A percentile compares a stretch with the other conserved stretches of the same genome.
Evolutionary conservation across 805 yeast genomes (phyloP).

Genomic region (Ogataea ganodermae): DNA sequence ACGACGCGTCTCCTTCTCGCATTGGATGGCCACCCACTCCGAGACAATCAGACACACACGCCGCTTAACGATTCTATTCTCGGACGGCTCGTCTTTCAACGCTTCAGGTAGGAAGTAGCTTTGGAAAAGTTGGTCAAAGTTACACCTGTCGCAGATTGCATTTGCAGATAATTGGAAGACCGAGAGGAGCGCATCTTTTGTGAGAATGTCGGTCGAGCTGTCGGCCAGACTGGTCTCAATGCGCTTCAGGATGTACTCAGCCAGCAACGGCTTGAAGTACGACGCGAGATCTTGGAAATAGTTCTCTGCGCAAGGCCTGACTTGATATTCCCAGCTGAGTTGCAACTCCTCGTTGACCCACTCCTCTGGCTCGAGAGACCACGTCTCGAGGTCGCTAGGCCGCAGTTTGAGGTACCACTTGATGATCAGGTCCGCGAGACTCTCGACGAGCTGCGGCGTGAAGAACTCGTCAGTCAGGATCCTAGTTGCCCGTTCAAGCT

Average conservation of each 20-base stretch:
- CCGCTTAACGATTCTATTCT: constrained; percentile 67
- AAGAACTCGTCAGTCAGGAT: constrained; percentile 57
- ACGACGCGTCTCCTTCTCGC: constrained; percentile 58
- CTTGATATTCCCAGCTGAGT: constrained; percentile 78
- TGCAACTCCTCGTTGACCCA: constrained; percentile 84
- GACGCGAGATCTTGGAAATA: constrained; percentile 74
- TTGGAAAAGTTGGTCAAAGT: constrained; percentile 64
- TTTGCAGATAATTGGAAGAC: constrained; percentile 79
- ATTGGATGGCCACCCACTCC: constrained; percentile 77
- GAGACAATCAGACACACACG: constrained; percentile 74
- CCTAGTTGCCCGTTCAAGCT: constrained; percentile 57
- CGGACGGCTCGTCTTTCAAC: constrained; percentile 44
- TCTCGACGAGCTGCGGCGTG: constrained; percentile 54
- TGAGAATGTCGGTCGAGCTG: constrained; percentile 47
- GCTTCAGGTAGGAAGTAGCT: constrained; percentile 71
- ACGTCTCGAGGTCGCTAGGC: constrained; percentile 75
- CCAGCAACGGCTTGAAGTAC: constrained; percentile 56
- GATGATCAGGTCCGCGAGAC: constrained; percentile 66
- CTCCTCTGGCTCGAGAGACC: constrained; percentile 89
- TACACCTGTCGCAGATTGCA: constrained; percentile 63
- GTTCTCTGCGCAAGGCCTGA: constrained; percentile 85
- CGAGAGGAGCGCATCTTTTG: constrained; percentile 77
- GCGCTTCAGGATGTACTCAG: constrained; percentile 58
- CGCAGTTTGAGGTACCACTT: constrained; percentile 72
- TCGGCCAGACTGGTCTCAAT: constrained; percentile 46